These are phyloP conservation scores for Cryptococcus sp. DNA, from an alignment of 1,284 basidiomycete species.

Conservation along the genomic window DNA sequence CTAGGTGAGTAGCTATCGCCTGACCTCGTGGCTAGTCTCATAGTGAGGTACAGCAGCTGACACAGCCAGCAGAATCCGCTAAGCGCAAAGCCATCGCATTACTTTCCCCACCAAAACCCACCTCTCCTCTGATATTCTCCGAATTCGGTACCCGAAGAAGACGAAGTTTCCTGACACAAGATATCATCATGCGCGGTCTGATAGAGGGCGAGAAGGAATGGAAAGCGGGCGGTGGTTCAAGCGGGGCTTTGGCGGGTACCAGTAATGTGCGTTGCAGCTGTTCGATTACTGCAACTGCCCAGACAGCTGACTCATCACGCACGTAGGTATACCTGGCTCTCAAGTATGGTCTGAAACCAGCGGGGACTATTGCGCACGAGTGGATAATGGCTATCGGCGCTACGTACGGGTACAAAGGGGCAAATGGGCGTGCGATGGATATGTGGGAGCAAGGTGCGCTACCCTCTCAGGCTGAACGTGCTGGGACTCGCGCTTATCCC, in stretches of 20 bases:
- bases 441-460: constrained; percentile 70
- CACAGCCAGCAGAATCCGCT: constrained; percentile 58
- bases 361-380: constrained; percentile 90
- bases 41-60: constrained; percentile 10
- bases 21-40: background rate
- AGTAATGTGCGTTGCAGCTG: constrained; percentile 66
- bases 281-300: background rate
- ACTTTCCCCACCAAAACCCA: constrained; percentile 54
- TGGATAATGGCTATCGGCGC: constrained; percentile 96
- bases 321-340: constrained; percentile 76
- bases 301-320: background rate
- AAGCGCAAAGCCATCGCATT: constrained; percentile 70
- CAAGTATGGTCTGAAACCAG: constrained; percentile 66
- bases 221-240: constrained; percentile 40
- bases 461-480: background rate
- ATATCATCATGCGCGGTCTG: constrained; percentile 72
- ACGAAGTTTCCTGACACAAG: constrained; percentile 77
- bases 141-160: constrained; percentile 93
- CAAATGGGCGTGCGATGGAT: constrained; percentile 71
- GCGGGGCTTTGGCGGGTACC: constrained; percentile 74
- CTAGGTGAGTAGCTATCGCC: constrained; percentile 52
- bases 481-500: background rate
- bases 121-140: constrained; percentile 71
- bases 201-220: constrained; percentile 64
- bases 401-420: constrained; percentile 72